These are phyloP conservation scores for Rhizopogon sp. DNA, from an alignment of 768 basidiomycete genomes.

Conservation along the genomic window DNA sequence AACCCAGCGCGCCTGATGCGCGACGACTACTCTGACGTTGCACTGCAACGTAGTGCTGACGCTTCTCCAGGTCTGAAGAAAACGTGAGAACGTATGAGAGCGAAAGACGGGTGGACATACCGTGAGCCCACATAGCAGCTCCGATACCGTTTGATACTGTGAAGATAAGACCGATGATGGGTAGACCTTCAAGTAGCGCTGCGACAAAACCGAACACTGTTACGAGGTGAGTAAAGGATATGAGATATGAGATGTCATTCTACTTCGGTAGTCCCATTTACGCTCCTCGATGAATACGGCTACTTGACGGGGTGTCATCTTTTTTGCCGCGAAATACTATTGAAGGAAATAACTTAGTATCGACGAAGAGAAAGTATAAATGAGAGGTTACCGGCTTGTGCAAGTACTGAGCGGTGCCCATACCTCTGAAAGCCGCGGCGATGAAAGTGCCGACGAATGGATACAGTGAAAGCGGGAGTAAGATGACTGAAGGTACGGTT, in stretches of 20 bases:
- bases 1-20: background rate
- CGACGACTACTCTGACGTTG: background rate
- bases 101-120: slow-evolving; percentile 29
- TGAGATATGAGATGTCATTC: slow-evolving; percentile 9
- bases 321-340: slow-evolving; percentile 82
- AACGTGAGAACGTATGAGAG: background rate
- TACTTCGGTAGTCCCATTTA: slow-evolving; percentile 84
- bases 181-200: slow-evolving; percentile 75
- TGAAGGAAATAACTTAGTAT: background rate
- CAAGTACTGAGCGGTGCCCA: slow-evolving; percentile 62
- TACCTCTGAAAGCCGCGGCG: slow-evolving; percentile 59
- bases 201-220: slow-evolving; percentile 84
- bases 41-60: slow-evolving; percentile 41
- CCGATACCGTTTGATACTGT: slow-evolving; percentile 85
- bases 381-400: slow-evolving; percentile 55
- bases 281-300: slow-evolving; percentile 83
- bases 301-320: slow-evolving; percentile 66
- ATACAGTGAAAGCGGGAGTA: slow-evolving; percentile 61
- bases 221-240: background rate
- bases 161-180: slow-evolving; percentile 77
- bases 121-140: slow-evolving; percentile 92
- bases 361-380: background rate
- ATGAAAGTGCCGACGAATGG: slow-evolving; percentile 63
- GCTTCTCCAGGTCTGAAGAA: slow-evolving; percentile 56
- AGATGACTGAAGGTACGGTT: slow-evolving; percentile 35